These are phyloP conservation scores for Chaetomiaceae sp. DNA, from an alignment of 2,329 filamentous ascomycete genomes.

Conservation along the genomic window DNA sequence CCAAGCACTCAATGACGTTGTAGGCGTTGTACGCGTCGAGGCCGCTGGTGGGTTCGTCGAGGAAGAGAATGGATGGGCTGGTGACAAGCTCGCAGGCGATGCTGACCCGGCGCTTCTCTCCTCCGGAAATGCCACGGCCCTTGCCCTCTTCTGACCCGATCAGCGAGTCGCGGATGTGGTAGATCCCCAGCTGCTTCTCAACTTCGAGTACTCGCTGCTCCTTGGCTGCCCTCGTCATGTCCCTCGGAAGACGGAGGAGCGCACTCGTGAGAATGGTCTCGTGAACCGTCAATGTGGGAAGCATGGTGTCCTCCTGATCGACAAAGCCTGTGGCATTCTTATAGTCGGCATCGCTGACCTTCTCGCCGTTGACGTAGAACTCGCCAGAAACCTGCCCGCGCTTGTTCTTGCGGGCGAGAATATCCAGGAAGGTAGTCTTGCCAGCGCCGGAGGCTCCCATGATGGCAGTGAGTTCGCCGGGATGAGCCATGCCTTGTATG, in stretches of 20 bases:
- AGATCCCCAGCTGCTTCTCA: conserved; percentile 90
- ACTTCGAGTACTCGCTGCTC: conserved; percentile 88
- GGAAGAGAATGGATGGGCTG: conserved; percentile 91
- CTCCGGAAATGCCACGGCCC: conserved; percentile 91
- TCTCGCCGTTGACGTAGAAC: conserved; percentile 91
- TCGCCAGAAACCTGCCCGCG: conserved; percentile 70
- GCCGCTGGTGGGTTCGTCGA: conserved; percentile 95
- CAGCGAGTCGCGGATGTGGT: conserved; percentile 86
- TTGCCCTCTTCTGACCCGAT: conserved; percentile 95
- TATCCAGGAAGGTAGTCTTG: conserved; percentile 95
- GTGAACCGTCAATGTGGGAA: conserved; percentile 92
- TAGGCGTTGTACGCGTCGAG: conserved; percentile 96
- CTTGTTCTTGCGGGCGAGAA: conserved; percentile 95
- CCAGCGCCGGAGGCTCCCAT: conserved; percentile 98
- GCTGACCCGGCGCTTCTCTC: conserved; percentile 90
- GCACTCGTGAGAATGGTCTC: conserved; percentile 96
- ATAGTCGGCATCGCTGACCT: conserved; percentile 76
- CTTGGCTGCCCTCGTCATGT: conserved; percentile 85
- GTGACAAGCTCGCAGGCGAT: conserved; percentile 98
- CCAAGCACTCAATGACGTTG: conserved; percentile 94
- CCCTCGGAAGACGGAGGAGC: conserved; percentile 79
- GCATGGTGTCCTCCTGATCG: conserved; percentile 95
- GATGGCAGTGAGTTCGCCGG: conserved; percentile 92
- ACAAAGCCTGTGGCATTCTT: conserved; percentile 93
- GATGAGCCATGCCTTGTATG: conserved; percentile 80